These are phyloP conservation scores for Cucumis melo DNA, from an alignment of 306 rosid species.

Conservation along the genomic window DNA sequence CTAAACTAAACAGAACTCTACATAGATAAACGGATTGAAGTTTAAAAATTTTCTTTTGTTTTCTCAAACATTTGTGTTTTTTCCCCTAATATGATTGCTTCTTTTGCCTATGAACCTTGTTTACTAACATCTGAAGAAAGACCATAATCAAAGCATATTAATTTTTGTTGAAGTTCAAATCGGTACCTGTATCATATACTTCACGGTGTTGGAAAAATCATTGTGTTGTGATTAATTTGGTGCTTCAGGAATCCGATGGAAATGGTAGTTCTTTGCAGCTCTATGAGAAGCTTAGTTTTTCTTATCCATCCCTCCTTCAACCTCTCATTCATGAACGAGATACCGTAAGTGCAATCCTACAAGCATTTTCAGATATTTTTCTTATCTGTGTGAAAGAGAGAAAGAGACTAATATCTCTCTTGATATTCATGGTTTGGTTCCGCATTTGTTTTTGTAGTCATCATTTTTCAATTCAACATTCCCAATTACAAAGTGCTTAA, in stretches of 20 bases:
- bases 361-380: not conserved
- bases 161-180: not conserved
- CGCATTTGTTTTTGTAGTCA: not conserved
- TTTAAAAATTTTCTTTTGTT: not conserved
- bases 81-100: not conserved
- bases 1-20: not conserved
- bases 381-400: not conserved
- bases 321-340: constrained; percentile 90
- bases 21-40: not conserved
- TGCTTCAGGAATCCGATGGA: constrained; percentile 39
- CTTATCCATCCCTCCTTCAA: constrained; percentile 64
- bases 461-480: not conserved
- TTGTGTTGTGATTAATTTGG: not conserved
- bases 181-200: not conserved
- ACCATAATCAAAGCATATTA: not conserved
- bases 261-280: constrained; percentile 50
- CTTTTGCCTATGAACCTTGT: not conserved
- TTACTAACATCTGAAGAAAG: not conserved
- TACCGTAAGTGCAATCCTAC: constrained; percentile 36
- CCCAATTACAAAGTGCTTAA: not conserved
- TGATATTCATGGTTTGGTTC: not conserved
- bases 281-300: constrained; percentile 62
- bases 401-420: not conserved
- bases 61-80: not conserved
- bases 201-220: no score